These are phyloP conservation scores for Podospora bellae-mahoneyi DNA, from an alignment of 495 filamentous ascomycete species.

Conservation along the genomic window DNA sequence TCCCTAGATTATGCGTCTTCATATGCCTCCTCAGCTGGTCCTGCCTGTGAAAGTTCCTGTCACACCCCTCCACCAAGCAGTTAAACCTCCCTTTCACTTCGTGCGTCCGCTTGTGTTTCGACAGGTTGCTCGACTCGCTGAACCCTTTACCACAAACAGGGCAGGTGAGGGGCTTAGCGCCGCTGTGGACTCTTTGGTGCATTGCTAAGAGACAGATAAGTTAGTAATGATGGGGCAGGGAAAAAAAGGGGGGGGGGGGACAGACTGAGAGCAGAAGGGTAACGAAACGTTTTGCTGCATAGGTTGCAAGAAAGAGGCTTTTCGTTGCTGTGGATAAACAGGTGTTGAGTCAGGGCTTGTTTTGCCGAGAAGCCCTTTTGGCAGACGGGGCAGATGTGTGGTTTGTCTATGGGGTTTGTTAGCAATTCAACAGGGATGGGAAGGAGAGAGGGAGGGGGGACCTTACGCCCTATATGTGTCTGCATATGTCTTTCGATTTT, in stretches of 20 bases:
- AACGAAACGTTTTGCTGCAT: slow-evolving; percentile 54
- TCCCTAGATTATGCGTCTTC: slow-evolving; percentile 36
- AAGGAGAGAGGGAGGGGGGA: not conserved
- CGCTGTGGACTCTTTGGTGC: slow-evolving; percentile 55
- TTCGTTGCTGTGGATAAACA: slow-evolving; percentile 58
- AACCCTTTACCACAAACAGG: slow-evolving; percentile 49
- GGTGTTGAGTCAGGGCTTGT: slow-evolving; percentile 60
- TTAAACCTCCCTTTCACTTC: slow-evolving; percentile 48
- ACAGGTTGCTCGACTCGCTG: slow-evolving; percentile 51
- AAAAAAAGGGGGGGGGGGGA: slow-evolving; percentile 2
- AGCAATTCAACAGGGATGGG: not conserved
- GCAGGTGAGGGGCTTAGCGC: slow-evolving; percentile 48
- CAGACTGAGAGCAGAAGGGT: slow-evolving; percentile 54
- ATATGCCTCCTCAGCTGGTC: slow-evolving; percentile 53
- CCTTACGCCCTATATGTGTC: slow-evolving; percentile 61
- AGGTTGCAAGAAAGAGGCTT: slow-evolving; percentile 55
- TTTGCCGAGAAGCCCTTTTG: slow-evolving; percentile 55
- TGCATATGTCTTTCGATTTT: slow-evolving; percentile 63
- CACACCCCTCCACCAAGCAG: slow-evolving; percentile 47
- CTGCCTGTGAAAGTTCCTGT: slow-evolving; percentile 52
- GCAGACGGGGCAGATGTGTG: slow-evolving; percentile 52
- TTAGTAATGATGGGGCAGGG: not conserved
- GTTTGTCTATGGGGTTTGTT: slow-evolving; percentile 48
- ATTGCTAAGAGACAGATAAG: slow-evolving; percentile 41
- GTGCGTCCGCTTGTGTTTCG: slow-evolving; percentile 51